Evolutionary conservation across 495 filamentous ascomycete species (phyloP), one percentile per base, ranked within the genome.

Genomic region (Cercophora samala): DNA sequence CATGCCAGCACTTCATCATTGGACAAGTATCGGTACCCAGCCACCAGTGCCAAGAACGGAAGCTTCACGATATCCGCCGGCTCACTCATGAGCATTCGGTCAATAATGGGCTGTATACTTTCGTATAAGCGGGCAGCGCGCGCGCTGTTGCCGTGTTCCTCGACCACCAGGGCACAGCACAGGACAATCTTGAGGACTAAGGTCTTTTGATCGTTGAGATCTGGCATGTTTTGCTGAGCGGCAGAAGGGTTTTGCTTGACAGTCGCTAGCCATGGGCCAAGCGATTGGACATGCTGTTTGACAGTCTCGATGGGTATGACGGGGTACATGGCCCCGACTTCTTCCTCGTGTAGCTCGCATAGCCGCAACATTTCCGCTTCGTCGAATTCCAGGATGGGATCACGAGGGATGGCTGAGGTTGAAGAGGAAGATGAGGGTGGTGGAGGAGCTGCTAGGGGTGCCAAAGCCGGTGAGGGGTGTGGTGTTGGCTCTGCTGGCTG

Each of bases 261-360:
- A 19, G 74, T 64, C 66, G 91, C 89, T 76, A 91, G 88, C 75
- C 91, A 95, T 2, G 79, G 79, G 72, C 89, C 89, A 3, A 96
- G 77, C 58, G 82, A 80, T 37, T 83, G 85, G 15, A 88, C 87
- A 73, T 93, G 87, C 9, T 76, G 79, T 25, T 88, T 85, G 5
- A 93, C 77, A 19, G 81, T 80, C 23, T 90, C 85, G 46, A 95
- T 90, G 65, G 90, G 82, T 22, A 95, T 76, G 15, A 96, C 82
- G 1, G 92, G 92, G 75, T 94, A 94, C 91, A 94, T 94, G 63
- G 92, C 83, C 11, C 90, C 90, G 61, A 94, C 87, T 74, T 95
- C 92, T 74, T 96, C 91, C 63, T 93, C 89, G 69, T 91, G 91
- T 6, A 93, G 83, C 11, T 83, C 79, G 67, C 88, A 90, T 6